Evolutionary conservation across 371 early-diverging fungal species (phyloP).

Genomic region (Mortierella sp.): DNA sequence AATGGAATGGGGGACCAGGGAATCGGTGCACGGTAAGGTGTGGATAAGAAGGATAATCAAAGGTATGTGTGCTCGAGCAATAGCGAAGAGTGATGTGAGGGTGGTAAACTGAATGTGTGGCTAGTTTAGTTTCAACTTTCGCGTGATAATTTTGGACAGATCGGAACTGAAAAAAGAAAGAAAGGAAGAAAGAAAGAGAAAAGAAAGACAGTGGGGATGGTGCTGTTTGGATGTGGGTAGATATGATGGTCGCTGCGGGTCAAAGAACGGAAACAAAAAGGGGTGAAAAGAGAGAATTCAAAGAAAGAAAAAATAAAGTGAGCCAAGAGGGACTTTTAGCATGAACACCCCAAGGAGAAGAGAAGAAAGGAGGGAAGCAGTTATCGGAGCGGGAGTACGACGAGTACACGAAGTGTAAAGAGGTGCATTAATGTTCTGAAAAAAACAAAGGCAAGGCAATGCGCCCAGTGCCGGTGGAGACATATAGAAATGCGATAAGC

Average conservation of each 20-base stretch:
- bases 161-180: not conserved
- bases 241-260: not conserved
- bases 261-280: not conserved
- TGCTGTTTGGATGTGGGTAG: not conserved
- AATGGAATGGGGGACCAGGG: not conserved
- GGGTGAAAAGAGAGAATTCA: not conserved
- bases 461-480: too few species aligned
- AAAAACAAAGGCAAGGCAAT: too few species aligned
- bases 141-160: not conserved
- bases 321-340: not conserved
- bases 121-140: not conserved
- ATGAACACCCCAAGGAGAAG: too few species aligned
- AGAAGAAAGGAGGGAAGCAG: not conserved
- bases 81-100: not conserved
- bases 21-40: not conserved
- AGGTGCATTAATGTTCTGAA: too few species aligned
- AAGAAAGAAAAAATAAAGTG: not conserved
- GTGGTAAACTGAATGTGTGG: not conserved
- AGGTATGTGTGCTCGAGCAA: not conserved
- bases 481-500: constrained; percentile 13
- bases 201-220: not conserved
- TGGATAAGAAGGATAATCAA: not conserved
- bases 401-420: not conserved
- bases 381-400: not conserved
- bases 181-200: not conserved